phyloP scores from a whole-genome alignment of 2,329 filamentous ascomycete genomes.

The Parasarocladium wereldwijsianum region DNA sequence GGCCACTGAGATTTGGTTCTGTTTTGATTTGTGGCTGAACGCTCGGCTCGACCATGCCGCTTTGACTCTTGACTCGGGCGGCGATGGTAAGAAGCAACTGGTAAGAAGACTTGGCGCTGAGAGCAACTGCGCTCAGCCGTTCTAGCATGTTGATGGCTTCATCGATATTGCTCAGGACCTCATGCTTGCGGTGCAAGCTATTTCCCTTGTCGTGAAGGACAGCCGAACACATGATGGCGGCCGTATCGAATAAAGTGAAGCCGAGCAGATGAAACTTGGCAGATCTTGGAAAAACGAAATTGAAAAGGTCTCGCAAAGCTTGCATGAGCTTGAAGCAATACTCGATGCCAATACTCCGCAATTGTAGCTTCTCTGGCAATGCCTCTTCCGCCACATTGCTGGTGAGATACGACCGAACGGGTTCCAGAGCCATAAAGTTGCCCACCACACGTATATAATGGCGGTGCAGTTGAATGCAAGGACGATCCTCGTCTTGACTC shows the following conservation, averaged over 20 bases:
- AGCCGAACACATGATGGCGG: constrained; percentile 33
- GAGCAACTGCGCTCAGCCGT: constrained; percentile 13
- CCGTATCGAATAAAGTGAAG: constrained; percentile 35
- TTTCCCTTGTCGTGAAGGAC: constrained; percentile 31
- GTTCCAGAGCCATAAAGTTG: constrained; percentile 28
- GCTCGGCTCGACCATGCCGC: neutral
- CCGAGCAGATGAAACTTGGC: constrained; percentile 33
- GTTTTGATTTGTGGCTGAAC: no score
- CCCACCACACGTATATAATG: constrained; percentile 27
- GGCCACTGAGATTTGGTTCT: no score
- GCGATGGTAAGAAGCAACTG: constrained; percentile 17
- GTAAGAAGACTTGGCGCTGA: constrained; percentile 17
- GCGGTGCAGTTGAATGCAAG: constrained; percentile 30
- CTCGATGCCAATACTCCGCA: constrained; percentile 26
- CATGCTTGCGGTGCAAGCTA: constrained; percentile 23
- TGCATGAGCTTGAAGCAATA: constrained; percentile 26
- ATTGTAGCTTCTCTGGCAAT: constrained; percentile 17
- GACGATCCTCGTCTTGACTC: constrained; percentile 18
- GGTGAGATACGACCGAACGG: constrained; percentile 30
- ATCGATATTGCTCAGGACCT: constrained; percentile 24
- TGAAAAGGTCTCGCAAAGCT: constrained; percentile 24
- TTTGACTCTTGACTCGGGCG: constrained; percentile 9
- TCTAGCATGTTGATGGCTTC: constrained; percentile 19
- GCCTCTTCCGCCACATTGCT: constrained; percentile 15
- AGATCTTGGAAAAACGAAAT: constrained; percentile 27